These are phyloP conservation scores for Mortierella sp. DNA, from an alignment of 371 early-diverging fungal species.

Conservation along the genomic window DNA sequence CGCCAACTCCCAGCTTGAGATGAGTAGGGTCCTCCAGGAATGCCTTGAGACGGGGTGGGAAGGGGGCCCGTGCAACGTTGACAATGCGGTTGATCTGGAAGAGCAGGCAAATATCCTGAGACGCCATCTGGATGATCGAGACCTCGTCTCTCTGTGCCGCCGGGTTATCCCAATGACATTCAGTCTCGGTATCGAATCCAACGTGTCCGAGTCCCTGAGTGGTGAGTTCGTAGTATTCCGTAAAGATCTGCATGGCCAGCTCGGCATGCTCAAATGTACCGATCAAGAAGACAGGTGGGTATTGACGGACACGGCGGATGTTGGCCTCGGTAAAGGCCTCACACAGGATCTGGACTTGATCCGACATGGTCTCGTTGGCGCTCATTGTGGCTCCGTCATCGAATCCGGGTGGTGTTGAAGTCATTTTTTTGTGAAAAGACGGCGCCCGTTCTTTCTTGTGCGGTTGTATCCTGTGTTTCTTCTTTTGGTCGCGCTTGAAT, in stretches of 20 bases:
- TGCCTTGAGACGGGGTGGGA: conserved; percentile 40
- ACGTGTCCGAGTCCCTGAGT: conserved; percentile 23
- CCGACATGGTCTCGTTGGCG: conserved; percentile 15
- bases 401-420: not conserved
- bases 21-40: conserved; percentile 48
- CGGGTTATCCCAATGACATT: conserved; percentile 16
- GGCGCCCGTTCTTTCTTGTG: not conserved
- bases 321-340: conserved; percentile 39
- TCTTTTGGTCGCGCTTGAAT: not conserved
- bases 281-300: conserved; percentile 41
- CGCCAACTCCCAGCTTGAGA: conserved; percentile 33
- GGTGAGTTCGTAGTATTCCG: conserved; percentile 29
- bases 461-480: not conserved
- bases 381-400: conserved; percentile 1
- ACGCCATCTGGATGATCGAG: conserved; percentile 48
- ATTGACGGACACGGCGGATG: conserved; percentile 18
- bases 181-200: conserved; percentile 55
- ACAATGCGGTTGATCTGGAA: conserved; percentile 45
- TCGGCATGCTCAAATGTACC: conserved; percentile 30
- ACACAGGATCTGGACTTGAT: conserved; percentile 31
- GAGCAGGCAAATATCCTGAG: conserved; percentile 45
- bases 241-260: conserved; percentile 42
- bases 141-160: not conserved
- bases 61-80: not conserved
- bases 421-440: not conserved